Base-by-base conservation (phyloP, 495 filamentous ascomycete genomes). In the Aspergillus funiculosus region DNA sequence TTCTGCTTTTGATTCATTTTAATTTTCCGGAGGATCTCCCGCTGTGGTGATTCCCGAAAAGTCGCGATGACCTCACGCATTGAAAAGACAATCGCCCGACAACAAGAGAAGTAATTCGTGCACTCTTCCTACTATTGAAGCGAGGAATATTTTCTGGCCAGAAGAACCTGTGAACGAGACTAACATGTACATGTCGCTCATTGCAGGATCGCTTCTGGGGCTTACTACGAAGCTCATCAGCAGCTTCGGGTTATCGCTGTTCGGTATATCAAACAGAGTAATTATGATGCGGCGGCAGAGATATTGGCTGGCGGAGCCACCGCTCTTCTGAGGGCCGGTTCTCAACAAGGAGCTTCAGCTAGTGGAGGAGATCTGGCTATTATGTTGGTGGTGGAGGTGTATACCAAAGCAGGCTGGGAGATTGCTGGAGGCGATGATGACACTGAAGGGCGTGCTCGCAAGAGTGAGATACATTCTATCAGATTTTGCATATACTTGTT, bases 181-280 rank as follows among this genome's bases (percentile, higher is more conserved):
- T 48, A 44, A 48, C 36, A 2, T 30, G 19, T 18, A 5, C 35
- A 24, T 44, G 38, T 22, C 40, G 20, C 35, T 43, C 17, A 19
- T 9, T 45, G 48, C 67, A 94, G 91, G 61, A 96, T 95, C 64
- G 75, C 81, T 50, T 89, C 92, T 66, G 94, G 92, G 48, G 79
- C 87, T 56, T 95, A 80, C 73, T 98, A 98, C 70, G 92, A 98
- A 76, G 92, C 92, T 41, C 89, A 94, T 64, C 92, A 98, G 64
- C 94, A 98, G 71, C 83, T 95, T 46, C 86, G 92, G 26, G 87
- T 94, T 22, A 88, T 97, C 53, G 87, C 89, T 25, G 85, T 86
- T 36, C 88, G 92, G 21, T 95, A 99, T 63, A 77, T 87, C 55
- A 96, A 96, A 65, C 72, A 81, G 19, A 68, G 74, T 29, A 89